A percentile compares a stretch with the other conserved stretches of the same genome.
These are phyloP conservation scores for Malus hybrid DNA, from an alignment of 331 rosid genomes.

Conservation along the genomic window DNA sequence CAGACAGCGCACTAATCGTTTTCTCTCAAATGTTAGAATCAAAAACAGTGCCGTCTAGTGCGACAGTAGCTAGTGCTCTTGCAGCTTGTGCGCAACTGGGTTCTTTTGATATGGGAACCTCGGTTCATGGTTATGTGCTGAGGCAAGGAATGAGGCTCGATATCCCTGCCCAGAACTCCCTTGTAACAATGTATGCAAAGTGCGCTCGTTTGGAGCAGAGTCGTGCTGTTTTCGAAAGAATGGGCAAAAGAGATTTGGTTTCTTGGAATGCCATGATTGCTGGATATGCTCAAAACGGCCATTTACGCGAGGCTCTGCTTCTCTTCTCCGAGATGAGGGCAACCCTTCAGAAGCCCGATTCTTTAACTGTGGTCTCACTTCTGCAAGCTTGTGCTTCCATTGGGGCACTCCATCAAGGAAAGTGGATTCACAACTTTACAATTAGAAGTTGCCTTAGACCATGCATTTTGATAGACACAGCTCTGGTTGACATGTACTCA, in stretches of 20 bases:
- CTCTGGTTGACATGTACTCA: constrained; percentile 88
- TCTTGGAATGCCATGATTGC: constrained; percentile 84
- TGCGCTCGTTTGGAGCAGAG: constrained; percentile 61
- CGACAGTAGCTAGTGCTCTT: constrained; percentile 67
- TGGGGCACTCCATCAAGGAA: constrained; percentile 69
- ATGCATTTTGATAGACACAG: constrained; percentile 70
- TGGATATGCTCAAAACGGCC: constrained; percentile 72
- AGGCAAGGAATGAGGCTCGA: constrained; percentile 57
- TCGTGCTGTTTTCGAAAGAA: constrained; percentile 43
- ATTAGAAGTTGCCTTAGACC: constrained; percentile 53
- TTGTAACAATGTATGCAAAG: constrained; percentile 81
- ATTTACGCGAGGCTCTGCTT: constrained; percentile 38
- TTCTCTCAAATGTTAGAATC: constrained; percentile 52
- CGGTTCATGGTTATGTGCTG: constrained; percentile 57
- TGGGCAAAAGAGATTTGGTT: constrained; percentile 67
- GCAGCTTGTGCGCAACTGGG: constrained; percentile 78
- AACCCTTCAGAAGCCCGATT: constrained; percentile 61
- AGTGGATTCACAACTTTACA: constrained; percentile 59
- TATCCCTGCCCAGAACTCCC: constrained; percentile 74
- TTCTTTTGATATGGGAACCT: constrained; percentile 48
- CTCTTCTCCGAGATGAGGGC: constrained; percentile 64
- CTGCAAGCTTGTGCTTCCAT: constrained; percentile 83
- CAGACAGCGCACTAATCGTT: constrained; percentile 54
- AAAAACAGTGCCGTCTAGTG: constrained; percentile 46
- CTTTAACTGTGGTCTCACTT: constrained; percentile 69